Evolutionary conservation across 2,329 filamentous ascomycete species (phyloP), one percentile per base, ranked within the genome.

Genomic region (Dendrostoma leiphaemia): DNA sequence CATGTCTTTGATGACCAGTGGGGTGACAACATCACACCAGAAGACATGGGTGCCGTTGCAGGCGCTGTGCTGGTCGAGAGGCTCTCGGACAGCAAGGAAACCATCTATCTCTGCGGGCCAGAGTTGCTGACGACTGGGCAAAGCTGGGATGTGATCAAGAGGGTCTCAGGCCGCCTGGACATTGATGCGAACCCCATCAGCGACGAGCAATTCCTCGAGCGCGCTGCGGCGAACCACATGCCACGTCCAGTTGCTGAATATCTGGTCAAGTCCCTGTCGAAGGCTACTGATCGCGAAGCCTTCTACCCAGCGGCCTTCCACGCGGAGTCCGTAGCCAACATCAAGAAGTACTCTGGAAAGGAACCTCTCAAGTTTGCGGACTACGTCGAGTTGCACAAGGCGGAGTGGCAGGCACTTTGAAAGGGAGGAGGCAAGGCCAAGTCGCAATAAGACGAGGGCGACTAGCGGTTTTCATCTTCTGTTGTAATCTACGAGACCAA

Each of bases 21-120:
- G 34, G 37, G 73, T 2, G 77, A 80, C 58, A 68, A 59, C 21
- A 72, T 80, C 46, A 60, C 69, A 0, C 71, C 73, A 0, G 62
- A 62, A 2, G 76, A 80, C 58, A 77, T 81, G 40, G 77, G 78
- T 10, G 59, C 63, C 17, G 76, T 76, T 2, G 60, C 60, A 28
- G 77, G 74, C 3, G 65, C 58, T 0, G 61, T 77, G 8, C 65
- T 79, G 2, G 70, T 64, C 2, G 60, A 68, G 17, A 68, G 69
- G 2, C 61, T 63, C 8, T 56, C 51, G 4, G 58, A 64, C 21
- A 62, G 59, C 28, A 61, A 69, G 19, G 63, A 65, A 17, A 57
- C 59, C 12, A 66, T 76, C 15, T 65, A 64, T 47, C 53, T 77
- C 10, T 67, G 65, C 47, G 74, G 73, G 2, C 70, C 72, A 1